Percentiles rank a stretch among this genome's conserved stretches.
Evolutionary conservation across 2,329 filamentous ascomycete species (phyloP).

Genomic region (Remersonia thermophila): DNA sequence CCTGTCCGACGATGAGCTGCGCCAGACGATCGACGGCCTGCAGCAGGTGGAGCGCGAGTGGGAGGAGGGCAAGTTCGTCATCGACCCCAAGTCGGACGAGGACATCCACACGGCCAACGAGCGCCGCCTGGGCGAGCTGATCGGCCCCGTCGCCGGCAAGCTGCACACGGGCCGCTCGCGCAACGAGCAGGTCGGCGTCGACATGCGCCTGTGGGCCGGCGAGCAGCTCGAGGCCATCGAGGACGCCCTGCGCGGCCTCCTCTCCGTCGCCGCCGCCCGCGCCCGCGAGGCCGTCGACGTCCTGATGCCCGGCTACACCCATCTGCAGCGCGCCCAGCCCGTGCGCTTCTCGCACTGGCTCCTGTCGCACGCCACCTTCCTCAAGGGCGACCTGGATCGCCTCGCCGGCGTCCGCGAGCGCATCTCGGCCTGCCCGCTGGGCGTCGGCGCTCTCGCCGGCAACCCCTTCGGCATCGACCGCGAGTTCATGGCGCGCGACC

Average conservation of each 20-base stretch:
- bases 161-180: conserved; percentile 78
- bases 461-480: conserved; percentile 75
- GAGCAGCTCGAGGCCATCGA: conserved; percentile 61
- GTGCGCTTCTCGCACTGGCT: conserved; percentile 77
- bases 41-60: conserved; percentile 42
- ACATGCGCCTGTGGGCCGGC: conserved; percentile 65
- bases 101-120: conserved; percentile 59
- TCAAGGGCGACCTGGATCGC: conserved; percentile 63
- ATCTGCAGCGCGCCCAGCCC: conserved; percentile 70
- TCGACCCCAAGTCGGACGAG: conserved; percentile 42
- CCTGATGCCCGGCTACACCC: conserved; percentile 82
- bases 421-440: conserved; percentile 63
- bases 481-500: conserved; percentile 64
- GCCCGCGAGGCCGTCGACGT: conserved; percentile 64
- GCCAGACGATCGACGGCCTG: conserved; percentile 61
- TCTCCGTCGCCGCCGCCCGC: conserved; percentile 55
- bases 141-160: conserved; percentile 79
- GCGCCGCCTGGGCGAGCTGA: conserved; percentile 66
- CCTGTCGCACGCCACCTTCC: conserved; percentile 59
- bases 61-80: conserved; percentile 36
- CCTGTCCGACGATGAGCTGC: conserved; percentile 60
- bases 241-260: conserved; percentile 55
- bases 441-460: conserved; percentile 65
- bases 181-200: conserved; percentile 82
- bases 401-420: conserved; percentile 59